phyloP scores from a whole-genome alignment of 2,329 filamentous ascomycete species.

The Neoscytalidium dimidiatum region DNA sequence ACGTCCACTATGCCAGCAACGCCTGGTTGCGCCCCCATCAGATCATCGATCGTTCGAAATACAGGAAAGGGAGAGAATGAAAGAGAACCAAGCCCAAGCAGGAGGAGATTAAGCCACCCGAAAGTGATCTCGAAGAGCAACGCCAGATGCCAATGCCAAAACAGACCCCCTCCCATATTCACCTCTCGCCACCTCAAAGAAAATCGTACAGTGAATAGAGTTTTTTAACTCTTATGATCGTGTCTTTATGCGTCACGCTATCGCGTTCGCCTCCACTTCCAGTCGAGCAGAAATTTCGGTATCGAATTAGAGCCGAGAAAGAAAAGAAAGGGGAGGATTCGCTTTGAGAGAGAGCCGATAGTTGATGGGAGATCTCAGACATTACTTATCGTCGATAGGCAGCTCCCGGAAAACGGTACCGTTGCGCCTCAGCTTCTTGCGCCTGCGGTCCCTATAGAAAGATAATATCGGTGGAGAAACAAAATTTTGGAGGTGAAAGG shows the following conservation, averaged over 20 bases:
- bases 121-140: not conserved
- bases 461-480: not conserved
- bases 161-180: not conserved
- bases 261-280: not conserved
- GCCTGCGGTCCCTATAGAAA: not conserved
- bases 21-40: not conserved
- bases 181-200: not conserved
- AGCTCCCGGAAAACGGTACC: not conserved
- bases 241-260: slow-evolving; percentile 3
- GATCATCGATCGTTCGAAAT: not conserved
- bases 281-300: not conserved
- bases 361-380: not conserved
- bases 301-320: not conserved
- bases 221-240: not conserved
- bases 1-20: not conserved
- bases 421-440: not conserved
- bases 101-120: not conserved
- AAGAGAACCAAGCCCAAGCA: not conserved
- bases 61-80: not conserved
- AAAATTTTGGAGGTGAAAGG: not conserved
- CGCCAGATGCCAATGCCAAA: not conserved
- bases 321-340: not conserved
- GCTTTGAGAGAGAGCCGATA: not conserved
- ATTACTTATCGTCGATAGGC: not conserved
- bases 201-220: slow-evolving; percentile 1